A percentile compares a stretch with the other conserved stretches of the same genome.
phyloP scores from a whole-genome alignment of 305 asterid genomes.

The Fraxinus baroniana region DNA sequence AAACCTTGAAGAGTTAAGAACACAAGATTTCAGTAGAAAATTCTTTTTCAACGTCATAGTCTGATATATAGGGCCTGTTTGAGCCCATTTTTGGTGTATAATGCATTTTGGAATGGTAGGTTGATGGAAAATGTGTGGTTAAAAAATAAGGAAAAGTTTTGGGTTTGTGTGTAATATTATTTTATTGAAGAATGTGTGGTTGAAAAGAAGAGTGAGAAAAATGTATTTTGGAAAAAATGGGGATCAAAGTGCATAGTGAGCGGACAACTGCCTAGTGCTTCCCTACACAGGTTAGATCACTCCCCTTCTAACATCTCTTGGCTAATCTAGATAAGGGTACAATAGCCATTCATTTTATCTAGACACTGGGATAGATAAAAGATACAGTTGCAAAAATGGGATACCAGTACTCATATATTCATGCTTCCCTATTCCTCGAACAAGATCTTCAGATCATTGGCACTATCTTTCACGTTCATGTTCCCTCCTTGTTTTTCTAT shows the following conservation, averaged over 20 bases:
- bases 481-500: not conserved
- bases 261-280: not conserved
- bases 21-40: not conserved
- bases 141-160: too few relatives aligned
- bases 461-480: not conserved
- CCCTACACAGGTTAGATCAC: not conserved
- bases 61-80: too few relatives aligned
- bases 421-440: not conserved
- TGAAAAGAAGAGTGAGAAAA: not conserved
- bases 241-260: not conserved
- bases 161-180: not conserved
- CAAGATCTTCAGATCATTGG: not conserved
- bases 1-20: not conserved
- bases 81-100: not conserved
- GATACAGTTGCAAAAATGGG: not conserved
- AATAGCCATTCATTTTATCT: not conserved
- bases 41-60: not conserved
- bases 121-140: not conserved
- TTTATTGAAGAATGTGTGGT: not conserved
- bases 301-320: not conserved
- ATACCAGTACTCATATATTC: not conserved
- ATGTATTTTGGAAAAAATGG: not conserved
- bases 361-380: not conserved
- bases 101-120: not conserved
- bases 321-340: not conserved